phyloP scores from a whole-genome alignment of 495 filamentous ascomycete species.

The Penicillium soppii region DNA sequence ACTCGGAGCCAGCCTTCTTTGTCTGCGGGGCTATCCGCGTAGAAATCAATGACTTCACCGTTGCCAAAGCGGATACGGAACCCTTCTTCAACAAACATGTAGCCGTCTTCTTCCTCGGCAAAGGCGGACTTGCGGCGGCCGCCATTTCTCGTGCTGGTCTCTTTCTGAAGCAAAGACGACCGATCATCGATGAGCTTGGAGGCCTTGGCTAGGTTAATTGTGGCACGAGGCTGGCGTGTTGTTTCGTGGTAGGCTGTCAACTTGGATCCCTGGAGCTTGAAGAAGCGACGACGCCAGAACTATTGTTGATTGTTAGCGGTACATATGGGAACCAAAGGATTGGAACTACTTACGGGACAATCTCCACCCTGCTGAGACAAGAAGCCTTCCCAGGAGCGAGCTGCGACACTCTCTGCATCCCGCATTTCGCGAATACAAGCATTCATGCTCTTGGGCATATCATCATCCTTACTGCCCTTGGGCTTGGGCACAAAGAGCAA shows the following conservation, averaged over 20 bases:
- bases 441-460: conserved; percentile 99
- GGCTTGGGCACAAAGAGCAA: conserved; percentile 92
- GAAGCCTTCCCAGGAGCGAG: conserved; percentile 79
- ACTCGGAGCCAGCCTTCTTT: conserved; percentile 96
- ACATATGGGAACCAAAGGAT: background rate
- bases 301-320: conserved; percentile 31
- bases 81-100: conserved; percentile 99
- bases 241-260: conserved; percentile 95
- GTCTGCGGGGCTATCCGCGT: conserved; percentile 79
- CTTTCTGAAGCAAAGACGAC: conserved; percentile 74
- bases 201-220: conserved; percentile 94
- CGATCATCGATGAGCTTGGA: conserved; percentile 92
- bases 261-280: conserved; percentile 87
- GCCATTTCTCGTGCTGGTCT: conserved; percentile 69
- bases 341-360: conserved; percentile 75
- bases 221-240: conserved; percentile 90
- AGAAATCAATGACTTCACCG: conserved; percentile 97
- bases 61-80: conserved; percentile 98
- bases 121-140: conserved; percentile 89
- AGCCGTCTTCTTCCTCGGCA: conserved; percentile 97
- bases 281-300: conserved; percentile 98
- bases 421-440: conserved; percentile 88
- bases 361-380: conserved; percentile 96
- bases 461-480: conserved; percentile 82
- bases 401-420: conserved; percentile 73